Evolutionary conservation across 2,329 filamentous ascomycete genomes (phyloP), one percentile per base, ranked within the genome.

Genomic region (Orbilia quercus): DNA sequence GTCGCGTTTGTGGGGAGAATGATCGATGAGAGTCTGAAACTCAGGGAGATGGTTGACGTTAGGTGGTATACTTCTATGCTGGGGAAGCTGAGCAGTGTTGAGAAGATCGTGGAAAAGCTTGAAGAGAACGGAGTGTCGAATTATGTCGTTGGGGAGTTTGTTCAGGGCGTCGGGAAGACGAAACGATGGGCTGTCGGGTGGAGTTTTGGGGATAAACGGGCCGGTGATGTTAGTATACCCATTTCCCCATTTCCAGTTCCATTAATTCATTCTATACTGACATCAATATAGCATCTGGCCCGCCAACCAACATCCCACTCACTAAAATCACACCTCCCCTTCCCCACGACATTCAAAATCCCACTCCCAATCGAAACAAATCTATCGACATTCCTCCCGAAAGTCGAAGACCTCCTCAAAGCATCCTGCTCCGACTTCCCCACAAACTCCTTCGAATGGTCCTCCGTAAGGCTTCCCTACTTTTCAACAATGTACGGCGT

Each of bases 51-150:
- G n/a, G n/a, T n/a, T n/a, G n/a, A 84, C 7, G 87, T 96, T 0
- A 86, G 87, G 72, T 99, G 95, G 95, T 98, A 95, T 80, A 95
- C 90, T 0, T 88, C 89, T 60, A 96, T 98, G 91, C 83, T 98
- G 0, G 93, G 94, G 0, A 96, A 96, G 78, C 82, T 91, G 28
- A 84, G 85, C 0, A 93, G 89, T 76, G 83, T 91, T 1, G 84
- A 90, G 0, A 82, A 83, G 0, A 80, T 89, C 0, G 82, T 96
- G 0, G 83, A 88, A 4, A 83, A 84, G 57, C 82, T 90, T 6
- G 80, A 88, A 2, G 85, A 85, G 14, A 79, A 84, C 7, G 83
- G 82, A 0, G 85, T 96, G 38, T 83, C 83, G 38, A 99, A 98
- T 79, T 97, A 89, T 77, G 93, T 92, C 0, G 87, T 96, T 0